These are phyloP conservation scores for Polygonum maritimum DNA, from an alignment of 148 eudicot genomes.

Conservation along the genomic window DNA sequence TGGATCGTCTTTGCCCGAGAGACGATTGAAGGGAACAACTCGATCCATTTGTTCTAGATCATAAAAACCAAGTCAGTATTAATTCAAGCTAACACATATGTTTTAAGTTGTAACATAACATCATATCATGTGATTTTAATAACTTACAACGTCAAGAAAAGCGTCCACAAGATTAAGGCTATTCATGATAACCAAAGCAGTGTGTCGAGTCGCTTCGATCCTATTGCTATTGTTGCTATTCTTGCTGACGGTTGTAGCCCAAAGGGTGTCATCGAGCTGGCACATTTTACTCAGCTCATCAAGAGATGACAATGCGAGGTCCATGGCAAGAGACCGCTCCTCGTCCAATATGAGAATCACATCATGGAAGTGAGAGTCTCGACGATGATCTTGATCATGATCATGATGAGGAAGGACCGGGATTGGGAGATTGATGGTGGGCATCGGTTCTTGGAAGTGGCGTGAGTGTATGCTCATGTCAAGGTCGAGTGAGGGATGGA, in stretches of 20 bases:
- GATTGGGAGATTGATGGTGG: neutral
- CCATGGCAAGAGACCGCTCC: conserved; percentile 66
- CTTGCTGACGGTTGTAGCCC: conserved; percentile 27
- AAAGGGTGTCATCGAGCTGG: conserved; percentile 61
- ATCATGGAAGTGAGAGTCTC: conserved; percentile 32
- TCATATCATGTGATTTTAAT: neutral
- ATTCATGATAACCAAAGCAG: conserved; percentile 81
- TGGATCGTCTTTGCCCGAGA: conserved; percentile 82
- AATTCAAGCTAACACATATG: neutral
- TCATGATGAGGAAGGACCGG: conserved; percentile 2
- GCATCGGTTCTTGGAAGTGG: conserved; percentile 42
- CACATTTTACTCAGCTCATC: conserved; percentile 64
- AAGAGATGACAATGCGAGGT: conserved; percentile 61
- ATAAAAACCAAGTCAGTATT: neutral
- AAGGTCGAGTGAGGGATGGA: conserved; percentile 62
- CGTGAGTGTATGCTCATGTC: conserved; percentile 71
- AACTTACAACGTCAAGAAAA: conserved; percentile 77
- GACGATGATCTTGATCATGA: conserved; percentile 27
- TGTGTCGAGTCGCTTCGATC: conserved; percentile 63
- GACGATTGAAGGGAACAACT: conserved; percentile 76
- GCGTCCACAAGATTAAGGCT: conserved; percentile 87
- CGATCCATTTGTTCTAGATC: conserved; percentile 71
- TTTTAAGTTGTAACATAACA: neutral
- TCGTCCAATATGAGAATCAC: conserved; percentile 47
- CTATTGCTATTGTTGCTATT: conserved; percentile 10